Evolutionary conservation across 73 alveolate genomes (phyloP), one percentile per base, ranked within the genome.

Genomic region (Paramecium pentaurelia): DNA sequence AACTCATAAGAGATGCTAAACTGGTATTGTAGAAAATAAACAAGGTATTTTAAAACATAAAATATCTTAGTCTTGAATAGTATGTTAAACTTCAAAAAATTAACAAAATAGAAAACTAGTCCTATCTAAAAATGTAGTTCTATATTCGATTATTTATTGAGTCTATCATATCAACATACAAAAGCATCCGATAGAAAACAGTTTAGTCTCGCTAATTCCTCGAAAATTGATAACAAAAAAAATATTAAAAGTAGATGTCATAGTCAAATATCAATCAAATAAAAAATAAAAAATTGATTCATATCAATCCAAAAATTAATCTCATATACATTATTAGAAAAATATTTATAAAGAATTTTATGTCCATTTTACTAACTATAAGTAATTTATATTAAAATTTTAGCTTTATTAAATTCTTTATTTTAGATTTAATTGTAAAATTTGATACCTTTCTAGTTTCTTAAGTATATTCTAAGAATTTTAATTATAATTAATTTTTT

Each of bases 1-100:
- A 3, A 20, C 18, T 0, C 91, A 80, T 45, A 80, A 80, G 18
- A 40, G 91, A 80, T 80, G 91, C 27, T 22, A 80, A 14, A 80
- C 91, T 27, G 91, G 91, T 28, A 80, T 80, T 40, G 30, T 80
- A 12, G 91, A 80, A 38, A 73, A 80, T 80, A 80, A 80, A 80
- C 8, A 45, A 80, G 20, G 58, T 22, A 49, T 49, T 44, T 44
- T 1, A 45, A 45, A 20, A 54, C 68, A 75, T 36, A 14, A 75
- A 34, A 40, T 34, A 14, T 32, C 20, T 11, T 75, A 45, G 60
- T 40, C 36, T 34, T 80, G 14, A 45, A 36, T 28, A 20, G 51
- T 16, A 80, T 80, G 54, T 47, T 80, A 80, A 42, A 80, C 32
- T 47, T 80, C 22, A n/a, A 80, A 80, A 28, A 27, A 36, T 73